phyloP scores from a whole-genome alignment of 306 rosid genomes.

The Betula pendula region DNA sequence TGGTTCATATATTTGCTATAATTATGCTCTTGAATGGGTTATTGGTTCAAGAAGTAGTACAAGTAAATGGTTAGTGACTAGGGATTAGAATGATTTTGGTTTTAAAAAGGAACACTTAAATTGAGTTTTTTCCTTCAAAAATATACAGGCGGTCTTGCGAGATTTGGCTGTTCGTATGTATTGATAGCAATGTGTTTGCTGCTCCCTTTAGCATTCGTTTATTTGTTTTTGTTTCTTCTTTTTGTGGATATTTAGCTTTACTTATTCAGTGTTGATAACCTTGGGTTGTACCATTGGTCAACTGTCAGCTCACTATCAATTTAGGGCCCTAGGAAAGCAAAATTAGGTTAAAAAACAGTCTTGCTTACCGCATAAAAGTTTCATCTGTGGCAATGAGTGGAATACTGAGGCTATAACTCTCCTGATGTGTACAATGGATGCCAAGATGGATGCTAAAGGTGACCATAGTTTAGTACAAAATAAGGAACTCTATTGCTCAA shows the following conservation, averaged over 20 bases:
- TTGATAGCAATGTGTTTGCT: neutral
- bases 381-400: neutral
- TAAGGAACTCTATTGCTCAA: neutral
- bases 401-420: neutral
- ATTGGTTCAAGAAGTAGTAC: neutral
- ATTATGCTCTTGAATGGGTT: neutral
- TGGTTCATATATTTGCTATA: neutral
- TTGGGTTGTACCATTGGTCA: neutral
- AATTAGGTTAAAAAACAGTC: neutral
- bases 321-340: neutral
- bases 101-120: neutral
- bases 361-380: neutral
- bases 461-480: neutral
- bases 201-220: neutral
- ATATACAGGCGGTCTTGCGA: neutral
- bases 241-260: neutral
- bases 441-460: neutral
- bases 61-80: slow-evolving; percentile 1
- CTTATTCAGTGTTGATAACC: neutral
- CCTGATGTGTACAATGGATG: neutral
- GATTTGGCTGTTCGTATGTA: slow-evolving; percentile 4
- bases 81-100: neutral
- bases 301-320: neutral
- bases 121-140: neutral
- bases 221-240: neutral